Evolutionary conservation across 805 yeast species (phyloP).

Genomic region (Suhomyces xylopsoci): DNA sequence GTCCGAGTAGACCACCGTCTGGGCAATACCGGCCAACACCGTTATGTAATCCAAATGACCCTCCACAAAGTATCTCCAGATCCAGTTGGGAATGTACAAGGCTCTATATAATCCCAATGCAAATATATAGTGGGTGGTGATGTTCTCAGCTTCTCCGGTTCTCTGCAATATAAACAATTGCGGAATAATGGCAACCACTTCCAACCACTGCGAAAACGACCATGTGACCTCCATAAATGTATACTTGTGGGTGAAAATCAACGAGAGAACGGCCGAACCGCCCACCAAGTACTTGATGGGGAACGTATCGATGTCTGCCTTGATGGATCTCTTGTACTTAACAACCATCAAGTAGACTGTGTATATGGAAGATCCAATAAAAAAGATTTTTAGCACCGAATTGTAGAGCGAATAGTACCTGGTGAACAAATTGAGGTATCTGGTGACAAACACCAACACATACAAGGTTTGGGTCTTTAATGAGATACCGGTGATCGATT

Average conservation of each 20-base stretch:
- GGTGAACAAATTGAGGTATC: constrained; percentile 65
- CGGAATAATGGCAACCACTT: constrained; percentile 87
- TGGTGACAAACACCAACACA: constrained; percentile 63
- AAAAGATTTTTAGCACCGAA: constrained; percentile 75
- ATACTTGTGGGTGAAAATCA: constrained; percentile 67
- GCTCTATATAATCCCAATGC: constrained; percentile 90
- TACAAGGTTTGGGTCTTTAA: constrained; percentile 84
- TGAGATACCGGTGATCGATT: constrained; percentile 79
- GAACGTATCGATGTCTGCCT: constrained; percentile 66
- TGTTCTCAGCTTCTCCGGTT: constrained; percentile 81
- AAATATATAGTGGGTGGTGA: constrained; percentile 90
- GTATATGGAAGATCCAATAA: constrained; percentile 71
- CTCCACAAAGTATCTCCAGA: constrained; percentile 74
- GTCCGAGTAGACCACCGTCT: constrained; percentile 87
- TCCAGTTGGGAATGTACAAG: constrained; percentile 91
- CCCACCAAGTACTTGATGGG: constrained; percentile 66
- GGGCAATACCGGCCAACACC: constrained; percentile 76
- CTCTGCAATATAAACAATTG: constrained; percentile 88
- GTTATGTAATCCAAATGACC: constrained; percentile 66
- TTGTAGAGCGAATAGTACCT: constrained; percentile 69
- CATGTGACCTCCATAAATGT: constrained; percentile 64
- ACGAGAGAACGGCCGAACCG: constrained; percentile 52
- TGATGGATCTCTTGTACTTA: constrained; percentile 58
- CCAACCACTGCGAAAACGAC: constrained; percentile 92
- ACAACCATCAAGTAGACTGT: constrained; percentile 67